Percentiles rank a stretch among this genome's conserved stretches.
phyloP scores from a whole-genome alignment of 2,329 filamentous ascomycete species.

The Colletotrichum liaoningense region DNA sequence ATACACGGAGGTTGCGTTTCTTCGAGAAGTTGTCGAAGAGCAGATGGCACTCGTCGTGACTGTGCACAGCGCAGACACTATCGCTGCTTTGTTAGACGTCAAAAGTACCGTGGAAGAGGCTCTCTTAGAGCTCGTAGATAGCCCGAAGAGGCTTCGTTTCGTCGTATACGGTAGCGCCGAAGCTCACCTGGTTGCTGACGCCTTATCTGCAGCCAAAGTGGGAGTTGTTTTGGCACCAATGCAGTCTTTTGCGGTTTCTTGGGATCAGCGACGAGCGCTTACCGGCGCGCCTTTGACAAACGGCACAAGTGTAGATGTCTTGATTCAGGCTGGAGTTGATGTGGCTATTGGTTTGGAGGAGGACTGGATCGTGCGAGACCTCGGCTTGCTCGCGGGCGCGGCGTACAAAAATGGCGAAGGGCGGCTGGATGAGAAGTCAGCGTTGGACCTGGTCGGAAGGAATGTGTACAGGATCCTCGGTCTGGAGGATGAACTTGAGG shows the following conservation, averaged over 20 bases:
- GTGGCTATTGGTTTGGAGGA: conserved; percentile 70
- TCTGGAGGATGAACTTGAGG: conserved; percentile 44
- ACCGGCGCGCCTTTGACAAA: conserved; percentile 75
- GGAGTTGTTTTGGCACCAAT: conserved; percentile 71
- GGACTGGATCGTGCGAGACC: conserved; percentile 71
- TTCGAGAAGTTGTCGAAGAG: conserved; percentile 65
- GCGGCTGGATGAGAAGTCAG: conserved; percentile 62
- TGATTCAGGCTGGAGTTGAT: conserved; percentile 68
- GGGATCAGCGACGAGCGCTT: conserved; percentile 72
- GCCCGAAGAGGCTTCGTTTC: conserved; percentile 53
- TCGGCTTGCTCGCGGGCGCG: conserved; percentile 70
- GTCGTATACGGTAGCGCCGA: conserved; percentile 73
- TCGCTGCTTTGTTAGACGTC: conserved; percentile 67
- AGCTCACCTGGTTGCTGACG: conserved; percentile 67
- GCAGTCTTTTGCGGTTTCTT: conserved; percentile 63
- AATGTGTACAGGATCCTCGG: conserved; percentile 71
- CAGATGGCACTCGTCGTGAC: conserved; percentile 66
- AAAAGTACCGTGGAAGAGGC: conserved; percentile 66
- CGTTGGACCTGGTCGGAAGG: conserved; percentile 65
- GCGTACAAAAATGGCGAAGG: conserved; percentile 68
- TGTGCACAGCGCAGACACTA: conserved; percentile 72
- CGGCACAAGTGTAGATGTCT: conserved; percentile 68
- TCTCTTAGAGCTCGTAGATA: conserved; percentile 36
- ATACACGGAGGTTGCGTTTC: conserved; percentile 61
- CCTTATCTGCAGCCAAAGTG: conserved; percentile 66